phyloP scores from a whole-genome alignment of 176 grass and related monocot genomes.

The Aegilops sharonensis region DNA sequence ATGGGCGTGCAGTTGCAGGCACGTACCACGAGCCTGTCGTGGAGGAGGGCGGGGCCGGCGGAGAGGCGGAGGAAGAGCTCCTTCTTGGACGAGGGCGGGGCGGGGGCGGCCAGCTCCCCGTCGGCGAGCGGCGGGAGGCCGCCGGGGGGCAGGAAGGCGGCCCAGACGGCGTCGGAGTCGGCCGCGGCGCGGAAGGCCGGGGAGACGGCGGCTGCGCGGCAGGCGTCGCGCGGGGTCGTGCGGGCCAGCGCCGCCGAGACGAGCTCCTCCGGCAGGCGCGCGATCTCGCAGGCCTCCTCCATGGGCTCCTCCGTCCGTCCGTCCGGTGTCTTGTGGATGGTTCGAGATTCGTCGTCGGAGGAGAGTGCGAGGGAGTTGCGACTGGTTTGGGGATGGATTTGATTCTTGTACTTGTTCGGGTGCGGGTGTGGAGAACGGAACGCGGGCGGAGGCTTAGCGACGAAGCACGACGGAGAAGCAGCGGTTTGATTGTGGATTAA shows the following conservation, averaged over 20 bases:
- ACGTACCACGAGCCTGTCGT: slow-evolving; percentile 38
- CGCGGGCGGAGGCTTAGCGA: too few species aligned
- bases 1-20: too few species aligned
- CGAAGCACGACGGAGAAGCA: too few species aligned
- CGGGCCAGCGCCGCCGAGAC: slow-evolving; percentile 40
- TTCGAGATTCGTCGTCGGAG: too few species aligned
- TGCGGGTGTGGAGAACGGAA: too few species aligned
- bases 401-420: too few species aligned
- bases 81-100: slow-evolving; percentile 28
- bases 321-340: too few species aligned
- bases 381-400: too few species aligned
- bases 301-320: too few species aligned
- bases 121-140: slow-evolving; percentile 34
- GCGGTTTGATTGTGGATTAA: too few species aligned
- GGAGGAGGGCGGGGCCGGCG: slow-evolving; percentile 42
- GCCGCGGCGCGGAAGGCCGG: slow-evolving; percentile 49
- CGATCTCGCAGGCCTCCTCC: slow-evolving; percentile 14
- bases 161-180: slow-evolving; percentile 67
- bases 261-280: slow-evolving; percentile 53
- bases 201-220: slow-evolving; percentile 40
- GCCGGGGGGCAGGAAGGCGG: slow-evolving; percentile 46
- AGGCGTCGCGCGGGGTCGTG: slow-evolving; percentile 51
- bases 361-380: too few species aligned
- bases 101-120: not conserved
- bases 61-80: slow-evolving; percentile 53